A percentile compares a stretch with the other conserved stretches of the same genome.
phyloP scores from a whole-genome alignment of 2,329 filamentous ascomycete genomes.

The Calonectria leucothoes region DNA sequence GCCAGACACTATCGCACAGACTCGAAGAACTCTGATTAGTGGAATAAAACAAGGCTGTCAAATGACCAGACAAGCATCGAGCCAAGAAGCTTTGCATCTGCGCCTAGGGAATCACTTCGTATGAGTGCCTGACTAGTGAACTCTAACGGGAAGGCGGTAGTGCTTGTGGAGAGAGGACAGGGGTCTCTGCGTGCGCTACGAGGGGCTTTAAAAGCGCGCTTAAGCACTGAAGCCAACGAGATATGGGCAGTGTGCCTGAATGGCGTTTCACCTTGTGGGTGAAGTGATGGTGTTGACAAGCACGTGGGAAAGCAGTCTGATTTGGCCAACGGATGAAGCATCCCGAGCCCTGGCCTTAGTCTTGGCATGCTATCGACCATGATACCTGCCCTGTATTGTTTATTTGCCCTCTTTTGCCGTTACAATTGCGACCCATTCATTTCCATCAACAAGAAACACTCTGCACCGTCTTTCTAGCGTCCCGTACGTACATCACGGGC shows the following conservation, averaged over 20 bases:
- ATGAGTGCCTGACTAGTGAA: conserved; percentile 1
- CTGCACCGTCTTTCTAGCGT: not conserved
- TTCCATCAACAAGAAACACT: not conserved
- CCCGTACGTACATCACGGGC: not conserved
- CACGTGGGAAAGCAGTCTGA: not conserved
- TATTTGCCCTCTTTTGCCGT: not conserved
- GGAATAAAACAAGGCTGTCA: not conserved
- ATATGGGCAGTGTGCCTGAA: not conserved
- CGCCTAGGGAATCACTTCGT: not conserved
- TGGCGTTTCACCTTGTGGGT: not conserved
- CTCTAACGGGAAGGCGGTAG: conserved; percentile 8
- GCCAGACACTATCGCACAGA: not conserved
- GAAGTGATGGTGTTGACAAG: not conserved
- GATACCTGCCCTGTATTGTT: too few species aligned
- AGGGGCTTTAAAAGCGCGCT: not conserved
- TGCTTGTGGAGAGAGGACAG: conserved; percentile 1
- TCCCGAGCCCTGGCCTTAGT: not conserved
- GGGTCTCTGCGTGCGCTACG: not conserved
- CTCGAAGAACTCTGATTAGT: not conserved
- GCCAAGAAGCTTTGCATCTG: not conserved
- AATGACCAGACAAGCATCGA: not conserved
- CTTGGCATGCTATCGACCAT: not conserved
- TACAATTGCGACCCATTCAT: not conserved
- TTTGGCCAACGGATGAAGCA: not conserved
- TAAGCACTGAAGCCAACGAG: not conserved